Base-by-base conservation (phyloP, 306 rosid genomes). In the Coriaria nepalensis region DNA sequence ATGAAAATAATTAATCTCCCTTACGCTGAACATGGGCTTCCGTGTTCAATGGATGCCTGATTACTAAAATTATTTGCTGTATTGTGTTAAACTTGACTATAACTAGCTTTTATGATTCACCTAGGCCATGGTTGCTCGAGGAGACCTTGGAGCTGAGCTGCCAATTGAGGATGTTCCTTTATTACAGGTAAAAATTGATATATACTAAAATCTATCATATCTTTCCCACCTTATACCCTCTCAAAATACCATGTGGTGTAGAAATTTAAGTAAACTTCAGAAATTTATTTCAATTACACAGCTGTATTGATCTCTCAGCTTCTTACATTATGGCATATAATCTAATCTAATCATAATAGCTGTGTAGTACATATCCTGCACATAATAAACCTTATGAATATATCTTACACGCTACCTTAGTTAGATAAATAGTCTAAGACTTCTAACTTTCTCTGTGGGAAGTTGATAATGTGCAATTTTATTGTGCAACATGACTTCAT, bases 81-180 rank as follows among this genome's bases (percentile, higher is more conserved):
- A 32, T 10, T 20, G 7, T 40, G 35, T 32, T 14, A 37, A 37
- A 13, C 51, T n/a, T 37, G 29, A n/a, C 35, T 62, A 33, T 35
- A 4, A 34, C 13, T 59, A 12, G 5, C 13, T 51, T 59, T 47
- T 38, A n/a, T 14, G 39, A 43, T 65, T 56, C 50, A 45, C 61
- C 63, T 55, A 90, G 97, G 98, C 95, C 32, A 84, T 90, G 98
- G 93, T 81, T 57, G 98, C 98, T 78, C 98, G 95, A 47, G 97
- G 97, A 64, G 98, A 90, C 73, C 98, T 90, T 60, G 98, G 98
- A 63, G 98, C 98, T 60, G 98, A 90, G 64, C 98, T 85, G 65
- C 98, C 95, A 54, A 85, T 90, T 37, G 98, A 90, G 73, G 98
- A 90, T 9, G 95, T 90, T 71, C 95, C 98, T 63, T 57, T 84